Base-by-base conservation (phyloP, 257 asterid species). In the Asclepias syriaca region DNA sequence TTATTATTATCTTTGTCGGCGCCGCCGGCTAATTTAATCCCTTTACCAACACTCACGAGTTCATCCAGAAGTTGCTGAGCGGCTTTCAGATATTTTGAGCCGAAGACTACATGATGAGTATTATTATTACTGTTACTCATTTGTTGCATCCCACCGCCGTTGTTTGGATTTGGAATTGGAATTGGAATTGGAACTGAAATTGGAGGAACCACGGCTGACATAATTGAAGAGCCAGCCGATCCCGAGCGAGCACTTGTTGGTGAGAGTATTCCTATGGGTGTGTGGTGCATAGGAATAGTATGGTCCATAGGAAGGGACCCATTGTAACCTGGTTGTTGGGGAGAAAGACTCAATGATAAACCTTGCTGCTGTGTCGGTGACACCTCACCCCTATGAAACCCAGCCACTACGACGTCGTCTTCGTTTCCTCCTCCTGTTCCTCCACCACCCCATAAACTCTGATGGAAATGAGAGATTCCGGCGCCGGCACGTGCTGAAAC, bases 61-160 rank as follows among this genome's bases (percentile, higher is more conserved):
- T 91, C 96, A 40, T 91, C 96, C 1, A 91, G 79, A 58, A 91
- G 86, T 65, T 85, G 81, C 67, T 87, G 96, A 19, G 91, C 87
- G 29, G 86, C 88, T 76, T 84, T 86, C 0, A 91, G 81, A 77
- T 83, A 91, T 55, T 87, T 91, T 3, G 97, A 89, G 22, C 89
- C 85, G 72, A 83, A 48, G 19, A 88, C 77, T 59, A 80, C 77
- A 43, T 43, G 48, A 34, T 34, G 39, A 34, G 39, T 34, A 24
- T 24, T 24, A 24, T 24, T 24, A 24, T 24, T 24, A 34, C 39
- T 34, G 2, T 4, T 34, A 43, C 48, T 43, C 9, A 43, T 43
- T 43, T 43, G 48, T 43, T 43, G 48, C 48, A 43, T 9, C 48
- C 48, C 48, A 67, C 82, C 32, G 22, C 76, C 39, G 39, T 34